Conservation (phyloP, 208 protist species). For the Leishmania aethiopica region DNA sequence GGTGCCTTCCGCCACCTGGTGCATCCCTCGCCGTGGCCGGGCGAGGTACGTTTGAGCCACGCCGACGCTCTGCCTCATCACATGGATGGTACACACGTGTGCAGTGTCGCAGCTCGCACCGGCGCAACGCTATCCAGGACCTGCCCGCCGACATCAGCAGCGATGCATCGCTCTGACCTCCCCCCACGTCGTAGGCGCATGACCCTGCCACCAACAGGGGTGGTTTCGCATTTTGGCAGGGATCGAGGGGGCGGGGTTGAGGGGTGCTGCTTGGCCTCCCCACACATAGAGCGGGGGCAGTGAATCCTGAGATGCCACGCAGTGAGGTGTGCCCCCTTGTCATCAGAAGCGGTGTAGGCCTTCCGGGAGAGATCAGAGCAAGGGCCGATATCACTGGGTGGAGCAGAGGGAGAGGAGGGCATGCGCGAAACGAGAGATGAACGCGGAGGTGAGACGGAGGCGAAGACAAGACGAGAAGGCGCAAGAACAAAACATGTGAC, state of each 20-base stretch:
- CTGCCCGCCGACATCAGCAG: neutral
- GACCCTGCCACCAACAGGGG: neutral
- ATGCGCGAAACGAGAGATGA: neutral
- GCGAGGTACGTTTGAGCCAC: neutral
- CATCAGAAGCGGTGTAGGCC: neutral
- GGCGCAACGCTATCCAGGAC: too few relatives aligned
- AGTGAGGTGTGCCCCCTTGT: neutral
- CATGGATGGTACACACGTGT: too few relatives aligned
- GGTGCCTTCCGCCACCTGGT: too few relatives aligned
- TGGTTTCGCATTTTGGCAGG: neutral
- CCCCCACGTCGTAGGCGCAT: neutral
- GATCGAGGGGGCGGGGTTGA: neutral
- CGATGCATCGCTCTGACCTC: neutral
- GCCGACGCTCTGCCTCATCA: too few relatives aligned
- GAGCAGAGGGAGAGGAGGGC: constrained; percentile 10
- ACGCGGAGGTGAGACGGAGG: neutral
- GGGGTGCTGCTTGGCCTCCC: neutral
- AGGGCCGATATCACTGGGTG: neutral
- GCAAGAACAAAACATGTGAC: neutral
- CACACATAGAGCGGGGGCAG: neutral
- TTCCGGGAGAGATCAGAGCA: neutral
- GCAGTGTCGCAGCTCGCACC: too few relatives aligned
- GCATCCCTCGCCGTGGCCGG: neutral
- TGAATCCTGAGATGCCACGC: neutral
- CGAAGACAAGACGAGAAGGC: neutral